phyloP scores from a whole-genome alignment of 106 monocot species.

The Posidonia australis region DNA sequence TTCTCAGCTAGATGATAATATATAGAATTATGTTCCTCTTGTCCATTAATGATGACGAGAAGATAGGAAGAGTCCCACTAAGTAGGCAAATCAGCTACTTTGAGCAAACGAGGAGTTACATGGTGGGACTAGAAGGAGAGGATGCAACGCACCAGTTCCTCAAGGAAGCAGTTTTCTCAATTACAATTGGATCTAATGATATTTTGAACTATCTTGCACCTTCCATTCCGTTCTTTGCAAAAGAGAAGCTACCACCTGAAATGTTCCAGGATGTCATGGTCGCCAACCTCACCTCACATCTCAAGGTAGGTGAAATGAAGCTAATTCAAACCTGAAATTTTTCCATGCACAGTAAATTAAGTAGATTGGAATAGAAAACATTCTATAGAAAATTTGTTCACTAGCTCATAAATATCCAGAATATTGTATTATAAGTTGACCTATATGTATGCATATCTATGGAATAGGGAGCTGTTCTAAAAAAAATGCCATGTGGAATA shows the following conservation, averaged over 20 bases:
- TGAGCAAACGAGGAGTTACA: constrained; percentile 23
- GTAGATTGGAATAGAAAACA: too few relatives aligned
- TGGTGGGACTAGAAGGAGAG: constrained; percentile 17
- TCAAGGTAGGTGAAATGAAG: constrained; percentile 24
- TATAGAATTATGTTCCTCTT: not conserved
- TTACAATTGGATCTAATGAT: constrained; percentile 38
- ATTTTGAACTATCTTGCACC: constrained; percentile 40
- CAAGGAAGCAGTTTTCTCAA: constrained; percentile 27
- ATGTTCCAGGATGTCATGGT: constrained; percentile 33
- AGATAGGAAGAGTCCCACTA: constrained; percentile 43
- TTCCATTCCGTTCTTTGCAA: constrained; percentile 27
- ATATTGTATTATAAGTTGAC: too few relatives aligned
- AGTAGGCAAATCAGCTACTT: constrained; percentile 35
- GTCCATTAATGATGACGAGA: not conserved
- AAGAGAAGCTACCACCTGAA: constrained; percentile 11
- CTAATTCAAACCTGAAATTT: too few relatives aligned
- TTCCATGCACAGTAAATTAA: too few relatives aligned
- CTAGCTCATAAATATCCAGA: too few relatives aligned
- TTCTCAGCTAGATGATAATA: too few relatives aligned
- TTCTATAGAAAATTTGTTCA: too few relatives aligned
- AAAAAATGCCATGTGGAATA: too few relatives aligned
- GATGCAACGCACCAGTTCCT: constrained; percentile 24
- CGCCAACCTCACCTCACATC: constrained; percentile 38
- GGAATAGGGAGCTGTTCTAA: too few relatives aligned
- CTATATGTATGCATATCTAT: too few relatives aligned